Evolutionary conservation across 1,139 yeast species (phyloP).

Genomic region (Arxiozyma slooffiae): DNA sequence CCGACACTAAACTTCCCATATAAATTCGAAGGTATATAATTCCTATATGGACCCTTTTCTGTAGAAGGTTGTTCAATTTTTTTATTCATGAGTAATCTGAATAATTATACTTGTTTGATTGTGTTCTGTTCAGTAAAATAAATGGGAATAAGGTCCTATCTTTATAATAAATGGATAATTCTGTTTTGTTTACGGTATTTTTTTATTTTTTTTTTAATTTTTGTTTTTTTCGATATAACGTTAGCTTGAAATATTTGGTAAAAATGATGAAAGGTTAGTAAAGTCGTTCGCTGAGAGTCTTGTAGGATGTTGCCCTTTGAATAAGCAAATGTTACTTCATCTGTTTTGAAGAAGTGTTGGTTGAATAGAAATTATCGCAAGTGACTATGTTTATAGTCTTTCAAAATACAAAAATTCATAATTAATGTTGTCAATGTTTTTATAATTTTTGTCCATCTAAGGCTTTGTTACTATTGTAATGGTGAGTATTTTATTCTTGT

Average conservation of each 20-base stretch:
- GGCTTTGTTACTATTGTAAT: background rate
- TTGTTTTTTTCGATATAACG: background rate
- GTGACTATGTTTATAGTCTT: background rate
- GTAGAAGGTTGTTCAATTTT: background rate
- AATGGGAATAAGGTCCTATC: background rate
- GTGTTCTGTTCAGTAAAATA: background rate
- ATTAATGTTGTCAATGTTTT: background rate
- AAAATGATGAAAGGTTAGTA: background rate
- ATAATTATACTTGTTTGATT: background rate
- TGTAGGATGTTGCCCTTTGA: background rate
- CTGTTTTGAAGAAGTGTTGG: background rate
- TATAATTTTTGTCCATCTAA: background rate
- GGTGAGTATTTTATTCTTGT: no score
- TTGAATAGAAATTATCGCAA: background rate
- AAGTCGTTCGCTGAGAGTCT: background rate
- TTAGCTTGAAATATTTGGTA: background rate
- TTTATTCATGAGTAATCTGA: background rate
- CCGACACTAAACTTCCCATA: constrained; percentile 7
- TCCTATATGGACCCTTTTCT: constrained; percentile 10
- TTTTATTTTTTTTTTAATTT: no score
- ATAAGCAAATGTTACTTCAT: no score
- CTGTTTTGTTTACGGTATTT: no score
- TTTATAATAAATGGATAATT: background rate
- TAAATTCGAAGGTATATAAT: constrained; percentile 10
- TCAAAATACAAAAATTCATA: background rate